A percentile compares a stretch with the other conserved stretches of the same genome.
These are phyloP conservation scores for Suillus luteus DNA, from an alignment of 768 basidiomycete genomes.

Conservation along the genomic window DNA sequence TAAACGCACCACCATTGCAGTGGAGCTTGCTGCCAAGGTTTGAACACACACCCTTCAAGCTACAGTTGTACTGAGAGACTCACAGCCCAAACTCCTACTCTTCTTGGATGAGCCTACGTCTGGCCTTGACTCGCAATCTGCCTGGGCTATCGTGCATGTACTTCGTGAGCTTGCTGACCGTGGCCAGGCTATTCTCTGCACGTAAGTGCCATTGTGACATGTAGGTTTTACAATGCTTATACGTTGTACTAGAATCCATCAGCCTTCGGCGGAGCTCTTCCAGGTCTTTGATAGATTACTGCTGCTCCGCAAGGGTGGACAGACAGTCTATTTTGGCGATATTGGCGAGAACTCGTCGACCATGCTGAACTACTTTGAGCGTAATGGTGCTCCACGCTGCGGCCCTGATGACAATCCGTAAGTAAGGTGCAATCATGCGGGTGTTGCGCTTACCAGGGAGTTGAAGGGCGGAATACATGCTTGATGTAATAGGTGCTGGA, in stretches of 20 bases:
- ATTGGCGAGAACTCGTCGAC: slow-evolving; percentile 61
- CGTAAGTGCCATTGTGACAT: slow-evolving; percentile 41
- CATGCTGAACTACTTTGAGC: slow-evolving; percentile 76
- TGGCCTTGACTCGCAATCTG: slow-evolving; percentile 86
- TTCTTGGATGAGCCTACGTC: slow-evolving; percentile 92
- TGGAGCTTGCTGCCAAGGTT: slow-evolving; percentile 81
- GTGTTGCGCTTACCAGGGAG: slow-evolving; percentile 47
- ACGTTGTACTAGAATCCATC: not conserved
- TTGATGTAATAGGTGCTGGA: slow-evolving; percentile 81
- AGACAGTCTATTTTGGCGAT: slow-evolving; percentile 71
- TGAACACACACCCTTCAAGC: not conserved
- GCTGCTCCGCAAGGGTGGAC: slow-evolving; percentile 75
- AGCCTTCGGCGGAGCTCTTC: slow-evolving; percentile 83
- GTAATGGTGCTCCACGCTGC: slow-evolving; percentile 64
- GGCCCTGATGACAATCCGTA: slow-evolving; percentile 67
- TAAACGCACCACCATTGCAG: slow-evolving; percentile 85
- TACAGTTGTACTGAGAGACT: not conserved
- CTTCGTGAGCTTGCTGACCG: slow-evolving; percentile 72
- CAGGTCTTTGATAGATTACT: slow-evolving; percentile 78
- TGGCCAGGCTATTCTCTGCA: slow-evolving; percentile 92
- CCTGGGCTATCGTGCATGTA: slow-evolving; percentile 80
- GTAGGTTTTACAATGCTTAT: not conserved
- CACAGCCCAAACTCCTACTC: slow-evolving; percentile 71
- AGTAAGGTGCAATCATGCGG: slow-evolving; percentile 25
- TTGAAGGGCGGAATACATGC: slow-evolving; percentile 59